phyloP scores from a whole-genome alignment of 2,329 filamentous ascomycete genomes.

The Cryphonectria parasitica region DNA sequence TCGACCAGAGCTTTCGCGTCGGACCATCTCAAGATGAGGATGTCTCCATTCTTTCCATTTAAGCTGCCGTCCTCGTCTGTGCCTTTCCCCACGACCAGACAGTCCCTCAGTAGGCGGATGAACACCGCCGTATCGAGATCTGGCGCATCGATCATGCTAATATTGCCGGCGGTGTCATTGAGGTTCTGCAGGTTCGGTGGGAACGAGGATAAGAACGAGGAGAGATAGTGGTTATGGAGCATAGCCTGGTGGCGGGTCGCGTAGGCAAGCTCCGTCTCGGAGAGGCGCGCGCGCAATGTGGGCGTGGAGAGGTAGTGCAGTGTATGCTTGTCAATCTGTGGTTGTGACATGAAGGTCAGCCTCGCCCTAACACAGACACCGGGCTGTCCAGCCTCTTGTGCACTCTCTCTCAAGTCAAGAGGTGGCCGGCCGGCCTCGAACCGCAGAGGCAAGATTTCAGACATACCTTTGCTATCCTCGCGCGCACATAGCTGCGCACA shows the following conservation, averaged over 20 bases:
- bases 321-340: conserved; percentile 74
- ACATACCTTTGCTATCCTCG: conserved; percentile 81
- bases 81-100: conserved; percentile 61
- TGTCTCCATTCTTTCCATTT: conserved; percentile 63
- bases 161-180: conserved; percentile 87
- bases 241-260: conserved; percentile 83
- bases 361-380: background rate
- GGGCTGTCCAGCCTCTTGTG: background rate
- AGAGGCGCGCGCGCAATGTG: conserved; percentile 65
- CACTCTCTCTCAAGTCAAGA: background rate
- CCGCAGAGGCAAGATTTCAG: background rate
- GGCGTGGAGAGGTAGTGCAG: conserved; percentile 71
- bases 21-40: conserved; percentile 73
- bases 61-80: conserved; percentile 66
- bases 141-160: conserved; percentile 89
- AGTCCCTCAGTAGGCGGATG: conserved; percentile 69
- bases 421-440: background rate
- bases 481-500: conserved; percentile 78
- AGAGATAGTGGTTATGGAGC: conserved; percentile 80
- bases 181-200: conserved; percentile 78
- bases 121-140: conserved; percentile 86
- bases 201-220: conserved; percentile 83
- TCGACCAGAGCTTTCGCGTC: conserved; percentile 68
- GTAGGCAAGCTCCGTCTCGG: conserved; percentile 77
- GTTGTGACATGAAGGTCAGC: conserved; percentile 12